Percentiles rank a stretch among this genome's conserved stretches.
Evolutionary conservation across 345 rosid genomes (phyloP).

Genomic region (Camelina laxa): DNA sequence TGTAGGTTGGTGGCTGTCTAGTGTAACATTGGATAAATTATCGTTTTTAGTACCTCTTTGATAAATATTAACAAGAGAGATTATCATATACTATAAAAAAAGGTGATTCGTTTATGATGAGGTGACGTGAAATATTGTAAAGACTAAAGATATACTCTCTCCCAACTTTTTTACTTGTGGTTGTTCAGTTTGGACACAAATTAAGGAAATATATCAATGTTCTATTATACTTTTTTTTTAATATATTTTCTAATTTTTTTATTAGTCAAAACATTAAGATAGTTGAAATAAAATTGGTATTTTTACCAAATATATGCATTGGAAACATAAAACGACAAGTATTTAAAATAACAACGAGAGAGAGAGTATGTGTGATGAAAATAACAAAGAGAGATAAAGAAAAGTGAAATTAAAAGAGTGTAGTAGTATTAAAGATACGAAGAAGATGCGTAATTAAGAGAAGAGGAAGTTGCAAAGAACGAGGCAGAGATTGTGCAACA

Average conservation of each 20-base stretch:
- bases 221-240: no score
- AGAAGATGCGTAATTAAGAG: slow-evolving; percentile 30
- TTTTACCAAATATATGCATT: no score
- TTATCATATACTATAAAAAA: not conserved
- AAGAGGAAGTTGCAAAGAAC: slow-evolving; percentile 40
- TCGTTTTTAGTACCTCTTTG: not conserved
- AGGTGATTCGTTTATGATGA: not conserved
- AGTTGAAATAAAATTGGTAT: no score
- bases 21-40: not conserved
- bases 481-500: slow-evolving; percentile 55
- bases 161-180: no score
- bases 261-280: no score
- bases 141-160: no score
- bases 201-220: no score
- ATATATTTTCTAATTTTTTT: no score
- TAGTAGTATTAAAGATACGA: slow-evolving; percentile 7
- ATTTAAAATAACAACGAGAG: no score
- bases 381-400: not conserved
- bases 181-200: no score
- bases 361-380: slow-evolving; percentile 15
- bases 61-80: not conserved
- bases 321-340: no score
- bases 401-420: slow-evolving; percentile 17
- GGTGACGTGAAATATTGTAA: slow-evolving; percentile 14
- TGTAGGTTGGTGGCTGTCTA: slow-evolving; percentile 23